Base-by-base conservation (phyloP, 345 rosid genomes). In the Corchorus olitorius region DNA sequence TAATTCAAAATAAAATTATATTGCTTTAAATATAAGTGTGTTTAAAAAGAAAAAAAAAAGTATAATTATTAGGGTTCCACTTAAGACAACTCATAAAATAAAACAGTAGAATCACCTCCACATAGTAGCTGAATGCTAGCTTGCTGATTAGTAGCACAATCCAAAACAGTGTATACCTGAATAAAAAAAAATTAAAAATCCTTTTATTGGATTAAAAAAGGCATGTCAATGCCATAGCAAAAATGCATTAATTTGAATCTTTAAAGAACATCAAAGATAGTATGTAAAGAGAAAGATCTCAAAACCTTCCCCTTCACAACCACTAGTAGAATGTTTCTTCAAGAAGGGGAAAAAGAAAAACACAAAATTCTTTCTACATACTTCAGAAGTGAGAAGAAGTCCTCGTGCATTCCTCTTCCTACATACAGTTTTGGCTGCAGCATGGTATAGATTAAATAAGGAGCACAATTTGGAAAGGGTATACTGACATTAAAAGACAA, bases 331-430 rank as follows among this genome's bases (percentile, higher is more conserved):
- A 46, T 27, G 2, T 2, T 35, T 3, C 17, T 71, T 55, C 19
- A 20, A 22, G 15, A 4, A 22, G 33, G 2, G 43, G 20, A 19
- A 67, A 66, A 59, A 68, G 43, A 69, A 72, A 33, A 76, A 45
- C 55, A 10, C 35, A 1, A 50, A 75, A 54, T 60, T 65, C 65
- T 13, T 37, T 43, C 82, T 54, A 65, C 97, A 86, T 96, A 96
- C 99, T 86, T 92, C 77, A 96, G 78, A 81, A 94, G 97, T 71
- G 98, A 88, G 78, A 90, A 86, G 81, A 90, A 79, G 53, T 88
- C 93, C 85, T 93, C 99, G 73, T 93, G 99, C 97, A 96, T 89
- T 81, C 99, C 98, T 88, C 99, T 88, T 80, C 99, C 98, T 61
- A 96, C 81, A 79, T 92, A 96, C 67, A 94, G 81, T 81, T 96